Evolutionary conservation across 2,329 filamentous ascomycete genomes (phyloP).

Genomic region (Pseudocercospora vitis): DNA sequence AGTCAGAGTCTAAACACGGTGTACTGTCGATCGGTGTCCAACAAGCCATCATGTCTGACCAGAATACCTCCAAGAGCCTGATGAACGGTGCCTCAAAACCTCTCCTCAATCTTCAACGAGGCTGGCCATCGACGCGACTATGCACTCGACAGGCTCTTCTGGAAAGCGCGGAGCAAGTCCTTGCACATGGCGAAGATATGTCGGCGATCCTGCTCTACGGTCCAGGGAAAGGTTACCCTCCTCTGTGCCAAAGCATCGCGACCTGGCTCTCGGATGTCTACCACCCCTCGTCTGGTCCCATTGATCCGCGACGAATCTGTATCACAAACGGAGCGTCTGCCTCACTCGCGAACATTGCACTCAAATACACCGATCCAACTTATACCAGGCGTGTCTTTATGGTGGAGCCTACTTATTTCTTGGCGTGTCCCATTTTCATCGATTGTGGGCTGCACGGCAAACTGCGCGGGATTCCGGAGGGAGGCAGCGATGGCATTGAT

Average conservation of each 20-base stretch:
- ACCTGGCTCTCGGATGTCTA: slow-evolving; percentile 14
- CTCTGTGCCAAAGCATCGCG: slow-evolving; percentile 14
- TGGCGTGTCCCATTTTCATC: slow-evolving; percentile 77
- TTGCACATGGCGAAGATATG: slow-evolving; percentile 15
- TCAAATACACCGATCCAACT: slow-evolving; percentile 75
- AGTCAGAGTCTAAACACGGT: too few species aligned
- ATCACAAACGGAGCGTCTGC: slow-evolving; percentile 84
- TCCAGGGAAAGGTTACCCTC: slow-evolving; percentile 13
- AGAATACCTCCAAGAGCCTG: too few species aligned
- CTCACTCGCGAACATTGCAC: slow-evolving; percentile 72
- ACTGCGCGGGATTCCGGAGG: slow-evolving; percentile 70
- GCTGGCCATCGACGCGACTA: slow-evolving; percentile 16
- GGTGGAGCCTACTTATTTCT: slow-evolving; percentile 77
- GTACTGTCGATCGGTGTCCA: too few species aligned
- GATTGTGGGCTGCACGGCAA: slow-evolving; percentile 71
- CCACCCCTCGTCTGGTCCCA: slow-evolving; percentile 8
- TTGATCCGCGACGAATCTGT: slow-evolving; percentile 57
- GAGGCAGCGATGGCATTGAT: slow-evolving; percentile 69
- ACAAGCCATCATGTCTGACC: too few species aligned
- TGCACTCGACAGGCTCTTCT: slow-evolving; percentile 13
- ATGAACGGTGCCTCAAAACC: slow-evolving; percentile 1
- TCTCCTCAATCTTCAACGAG: slow-evolving; percentile 14
- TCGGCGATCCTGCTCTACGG: slow-evolving; percentile 18
- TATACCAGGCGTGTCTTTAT: slow-evolving; percentile 77
- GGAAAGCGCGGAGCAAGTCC: slow-evolving; percentile 12